Percentiles rank a stretch among this genome's conserved stretches.
Conservation (phyloP, 768 basidiomycete genomes). For the Stropharia rugosoannulata region DNA sequence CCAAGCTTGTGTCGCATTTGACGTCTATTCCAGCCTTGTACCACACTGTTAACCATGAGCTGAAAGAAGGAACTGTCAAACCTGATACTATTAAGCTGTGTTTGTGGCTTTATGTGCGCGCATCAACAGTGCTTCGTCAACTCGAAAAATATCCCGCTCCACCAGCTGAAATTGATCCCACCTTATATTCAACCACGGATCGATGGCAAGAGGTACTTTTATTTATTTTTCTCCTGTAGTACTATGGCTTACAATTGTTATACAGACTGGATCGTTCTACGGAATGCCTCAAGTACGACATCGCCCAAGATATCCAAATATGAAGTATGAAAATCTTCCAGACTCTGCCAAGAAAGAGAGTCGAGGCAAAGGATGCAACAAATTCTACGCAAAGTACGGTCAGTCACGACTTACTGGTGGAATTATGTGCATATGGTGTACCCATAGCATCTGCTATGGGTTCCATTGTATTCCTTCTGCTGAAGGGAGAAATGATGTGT, state of each 20-base stretch:
- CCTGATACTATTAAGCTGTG: not conserved
- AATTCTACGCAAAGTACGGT: slow-evolving; percentile 28
- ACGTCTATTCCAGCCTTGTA: not conserved
- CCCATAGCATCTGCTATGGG: too few species aligned
- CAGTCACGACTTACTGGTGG: slow-evolving; percentile 23
- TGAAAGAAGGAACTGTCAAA: not conserved
- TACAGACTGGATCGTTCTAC: slow-evolving; percentile 26
- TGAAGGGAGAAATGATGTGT: too few species aligned
- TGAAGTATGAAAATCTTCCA: slow-evolving; percentile 18
- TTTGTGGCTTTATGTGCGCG: slow-evolving; percentile 10
- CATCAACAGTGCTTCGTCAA: not conserved
- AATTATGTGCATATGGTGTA: slow-evolving; percentile 1
- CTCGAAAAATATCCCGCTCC: not conserved
- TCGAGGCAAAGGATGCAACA: slow-evolving; percentile 22
- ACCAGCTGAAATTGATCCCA: not conserved
- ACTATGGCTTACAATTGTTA: not conserved
- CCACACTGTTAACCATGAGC: not conserved
- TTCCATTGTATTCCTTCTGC: too few species aligned
- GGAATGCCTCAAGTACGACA: slow-evolving; percentile 25
- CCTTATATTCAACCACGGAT: not conserved
- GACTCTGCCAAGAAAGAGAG: slow-evolving; percentile 6
- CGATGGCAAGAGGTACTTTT: slow-evolving; percentile 5
- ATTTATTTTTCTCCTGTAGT: too few species aligned
- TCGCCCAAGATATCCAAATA: slow-evolving; percentile 22
- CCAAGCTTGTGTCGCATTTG: not conserved